Conservation (phyloP, 192 early-diverging fungal species). For the Umbelopsis sp. region DNA sequence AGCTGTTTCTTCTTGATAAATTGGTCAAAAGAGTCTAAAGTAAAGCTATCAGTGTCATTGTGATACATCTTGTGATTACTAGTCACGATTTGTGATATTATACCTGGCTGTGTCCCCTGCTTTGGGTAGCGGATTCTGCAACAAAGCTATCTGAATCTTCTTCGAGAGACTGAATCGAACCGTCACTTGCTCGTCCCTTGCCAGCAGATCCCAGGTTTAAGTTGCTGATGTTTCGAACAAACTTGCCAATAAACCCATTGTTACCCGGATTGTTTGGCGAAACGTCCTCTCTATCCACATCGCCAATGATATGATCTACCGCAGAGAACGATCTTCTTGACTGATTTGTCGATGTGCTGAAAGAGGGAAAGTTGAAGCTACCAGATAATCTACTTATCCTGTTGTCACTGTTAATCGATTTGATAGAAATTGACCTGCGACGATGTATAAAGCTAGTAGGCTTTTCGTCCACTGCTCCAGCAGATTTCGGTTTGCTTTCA, state of each 20-base stretch:
- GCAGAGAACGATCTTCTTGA: slow-evolving; percentile 2
- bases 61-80: no score
- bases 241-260: slow-evolving; percentile 12
- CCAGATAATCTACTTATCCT: background rate
- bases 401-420: slow-evolving; percentile 5
- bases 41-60: no score
- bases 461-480: slow-evolving; percentile 6
- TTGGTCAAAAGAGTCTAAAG: no score
- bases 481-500: background rate
- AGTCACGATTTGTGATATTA: no score
- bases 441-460: background rate
- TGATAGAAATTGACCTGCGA: background rate
- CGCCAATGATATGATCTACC: background rate
- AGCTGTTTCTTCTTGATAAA: no score
- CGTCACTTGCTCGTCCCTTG: background rate
- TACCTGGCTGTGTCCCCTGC: no score
- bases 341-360: background rate
- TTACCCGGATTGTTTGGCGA: background rate
- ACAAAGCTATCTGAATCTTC: background rate
- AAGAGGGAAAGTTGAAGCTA: slow-evolving; percentile 12
- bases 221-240: slow-evolving; percentile 7
- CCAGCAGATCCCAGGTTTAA: background rate
- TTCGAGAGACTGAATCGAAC: background rate
- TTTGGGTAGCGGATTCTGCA: no score
- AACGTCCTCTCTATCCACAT: background rate